These are phyloP conservation scores for Tagetes erecta DNA, from an alignment of 129 eudicot species.

Conservation along the genomic window DNA sequence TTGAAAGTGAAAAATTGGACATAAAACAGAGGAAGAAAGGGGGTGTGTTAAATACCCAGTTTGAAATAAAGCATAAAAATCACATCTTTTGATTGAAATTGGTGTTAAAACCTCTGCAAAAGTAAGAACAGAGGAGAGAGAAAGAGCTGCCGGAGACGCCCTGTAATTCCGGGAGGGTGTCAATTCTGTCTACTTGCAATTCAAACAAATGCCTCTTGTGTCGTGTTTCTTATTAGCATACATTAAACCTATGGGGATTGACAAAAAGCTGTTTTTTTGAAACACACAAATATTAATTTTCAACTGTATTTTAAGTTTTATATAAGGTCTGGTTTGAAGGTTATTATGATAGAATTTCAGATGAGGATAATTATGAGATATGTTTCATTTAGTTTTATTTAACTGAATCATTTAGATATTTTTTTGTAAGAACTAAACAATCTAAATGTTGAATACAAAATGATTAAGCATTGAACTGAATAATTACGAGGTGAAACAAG, in stretches of 20 bases:
- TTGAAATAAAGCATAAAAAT: background rate
- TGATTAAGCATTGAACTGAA: no score
- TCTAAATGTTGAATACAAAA: no score
- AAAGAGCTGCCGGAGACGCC: conserved; percentile 45
- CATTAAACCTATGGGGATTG: background rate
- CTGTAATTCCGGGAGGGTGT: conserved; percentile 96
- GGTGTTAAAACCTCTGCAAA: conserved; percentile 40
- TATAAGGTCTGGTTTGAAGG: no score
- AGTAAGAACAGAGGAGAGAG: conserved; percentile 35
- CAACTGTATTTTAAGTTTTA: no score
- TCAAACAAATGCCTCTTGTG: conserved; percentile 55
- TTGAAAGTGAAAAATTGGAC: conserved; percentile 2
- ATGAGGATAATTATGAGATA: no score
- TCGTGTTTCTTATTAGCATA: conserved; percentile 42
- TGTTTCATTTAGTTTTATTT: no score
- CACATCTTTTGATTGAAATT: conserved; percentile 25
- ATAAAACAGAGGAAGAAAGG: conserved; percentile 4
- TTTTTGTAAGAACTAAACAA: no score
- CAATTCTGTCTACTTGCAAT: conserved; percentile 67
- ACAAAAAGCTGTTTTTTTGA: background rate
- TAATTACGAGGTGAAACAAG: no score
- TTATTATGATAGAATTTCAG: no score
- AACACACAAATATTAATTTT: no score
- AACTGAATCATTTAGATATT: no score
- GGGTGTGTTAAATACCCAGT: conserved; percentile 20